Evolutionary conservation across 164 flowering plant species (phyloP), one percentile per base, ranked within the genome.

Genomic region (Stephania japonica): DNA sequence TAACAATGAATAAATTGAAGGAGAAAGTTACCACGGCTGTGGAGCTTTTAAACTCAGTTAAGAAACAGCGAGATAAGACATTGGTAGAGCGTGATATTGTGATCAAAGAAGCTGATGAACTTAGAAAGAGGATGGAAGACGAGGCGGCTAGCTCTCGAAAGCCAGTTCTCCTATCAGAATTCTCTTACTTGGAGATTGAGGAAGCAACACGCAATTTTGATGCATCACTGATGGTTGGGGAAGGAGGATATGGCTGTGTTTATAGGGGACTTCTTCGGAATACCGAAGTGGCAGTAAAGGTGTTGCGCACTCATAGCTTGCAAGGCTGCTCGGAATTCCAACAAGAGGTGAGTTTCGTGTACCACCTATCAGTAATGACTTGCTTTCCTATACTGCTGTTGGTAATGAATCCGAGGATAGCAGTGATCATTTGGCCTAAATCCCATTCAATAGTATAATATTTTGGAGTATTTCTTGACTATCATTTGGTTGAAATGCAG

Each of bases 191-290:
- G 12, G 98, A 92, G 72, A 83, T 95, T 69, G 84, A 84, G 74
- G 85, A 85, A 75, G 98, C 97, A 1, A 95, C 98, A 43, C 67
- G 32, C 4, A 67, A 73, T 69, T 91, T 90, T 76, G 81, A 88
- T 73, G 78, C 83, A 24, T 81, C 86, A 2, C 73, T 84, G 75
- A 87, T 85, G 83, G 90, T 95, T 72, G 93, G 97, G 12, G 90
- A 88, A 87, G 98, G 97, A 42, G 97, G 92, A 19, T 90, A 86
- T 83, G 94, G 97, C 42, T 87, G 85, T 72, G 91, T 90, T 8
- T 91, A 84, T 59, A 87, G 73, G 77, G 97, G 93, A 56, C 1
- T 73, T 10, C 80, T 95, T 75, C 91, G 89, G 9, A 85, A 86
- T 65, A 91, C 89, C 1, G 78, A 77, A 59, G 97, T 95, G 68